Percentiles rank a stretch among this genome's conserved stretches.
phyloP scores from a whole-genome alignment of 2,329 filamentous ascomycete genomes.

The Fusarium euwallaceae region DNA sequence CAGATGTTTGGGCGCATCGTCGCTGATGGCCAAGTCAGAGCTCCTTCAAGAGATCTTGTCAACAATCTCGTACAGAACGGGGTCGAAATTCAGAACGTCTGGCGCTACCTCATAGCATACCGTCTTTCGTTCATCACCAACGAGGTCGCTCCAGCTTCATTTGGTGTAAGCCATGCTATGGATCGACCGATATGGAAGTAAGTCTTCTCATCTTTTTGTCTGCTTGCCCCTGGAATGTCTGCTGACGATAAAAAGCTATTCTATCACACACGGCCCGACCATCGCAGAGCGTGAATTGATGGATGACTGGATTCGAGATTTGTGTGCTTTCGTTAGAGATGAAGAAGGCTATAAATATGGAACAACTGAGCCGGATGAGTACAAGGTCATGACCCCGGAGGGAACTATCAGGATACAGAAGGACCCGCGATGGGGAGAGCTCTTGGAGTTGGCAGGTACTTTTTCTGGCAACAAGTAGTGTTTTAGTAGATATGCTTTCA shows the following conservation, averaged over 20 bases:
- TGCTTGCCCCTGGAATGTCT: neutral
- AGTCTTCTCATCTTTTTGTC: neutral
- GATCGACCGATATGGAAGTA: constrained; percentile 30
- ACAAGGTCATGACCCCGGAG: constrained; percentile 21
- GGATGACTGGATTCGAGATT: constrained; percentile 19
- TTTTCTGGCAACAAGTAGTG: constrained; percentile 8
- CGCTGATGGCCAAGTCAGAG: constrained; percentile 24
- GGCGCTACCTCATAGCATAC: constrained; percentile 25
- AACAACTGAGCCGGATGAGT: constrained; percentile 2
- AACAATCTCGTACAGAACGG: constrained; percentile 18
- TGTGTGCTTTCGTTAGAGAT: constrained; percentile 15
- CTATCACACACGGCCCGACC: constrained; percentile 17
- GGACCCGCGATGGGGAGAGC: constrained; percentile 12
- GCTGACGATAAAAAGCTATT: constrained; percentile 7
- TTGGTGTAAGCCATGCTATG: constrained; percentile 30
- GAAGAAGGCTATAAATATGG: constrained; percentile 1
- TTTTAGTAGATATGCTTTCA: accelerated
- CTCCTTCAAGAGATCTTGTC: constrained; percentile 14
- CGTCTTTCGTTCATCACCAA: constrained; percentile 22
- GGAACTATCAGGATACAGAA: constrained; percentile 12
- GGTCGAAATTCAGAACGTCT: constrained; percentile 3
- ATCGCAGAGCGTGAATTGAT: constrained; percentile 4
- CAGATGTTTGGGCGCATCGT: constrained; percentile 17
- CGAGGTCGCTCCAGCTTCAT: constrained; percentile 23
- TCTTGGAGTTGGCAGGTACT: constrained; percentile 9